Percentiles rank a stretch among this genome's conserved stretches.
Conservation (phyloP, 73 alveolate species). For the Durusdinium trenchii region DNA sequence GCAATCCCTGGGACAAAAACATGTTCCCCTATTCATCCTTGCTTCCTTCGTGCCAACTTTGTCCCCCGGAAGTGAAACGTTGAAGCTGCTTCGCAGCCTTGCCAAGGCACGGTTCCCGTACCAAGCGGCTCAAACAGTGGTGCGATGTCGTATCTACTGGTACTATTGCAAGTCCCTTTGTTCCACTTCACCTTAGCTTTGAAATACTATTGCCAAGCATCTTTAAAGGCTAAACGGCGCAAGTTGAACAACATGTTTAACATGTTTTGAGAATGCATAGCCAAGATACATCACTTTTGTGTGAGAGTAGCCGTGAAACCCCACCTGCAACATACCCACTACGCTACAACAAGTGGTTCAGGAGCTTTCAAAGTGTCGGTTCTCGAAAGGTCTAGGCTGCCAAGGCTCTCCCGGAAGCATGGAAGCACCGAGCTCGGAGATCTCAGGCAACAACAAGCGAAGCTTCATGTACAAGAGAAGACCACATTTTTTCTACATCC, state of each 20-base stretch:
- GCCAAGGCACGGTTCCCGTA: neutral
- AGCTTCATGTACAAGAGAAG: neutral
- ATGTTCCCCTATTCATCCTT: neutral
- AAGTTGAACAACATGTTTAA: too few relatives aligned
- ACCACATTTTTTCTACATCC: too few relatives aligned
- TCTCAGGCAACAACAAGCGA: neutral
- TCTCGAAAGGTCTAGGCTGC: neutral
- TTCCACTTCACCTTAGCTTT: neutral
- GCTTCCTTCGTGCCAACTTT: neutral
- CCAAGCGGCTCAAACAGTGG: neutral
- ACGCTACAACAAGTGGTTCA: neutral
- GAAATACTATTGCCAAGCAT: too few relatives aligned
- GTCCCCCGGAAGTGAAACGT: neutral
- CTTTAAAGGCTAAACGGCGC: too few relatives aligned
- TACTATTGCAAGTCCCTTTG: too few relatives aligned
- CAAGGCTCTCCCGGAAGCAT: slow-evolving; percentile 86
- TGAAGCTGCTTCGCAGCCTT: neutral
- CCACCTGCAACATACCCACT: slow-evolving; percentile 20
- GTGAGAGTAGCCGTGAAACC: slow-evolving; percentile 24
- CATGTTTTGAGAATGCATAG: neutral
- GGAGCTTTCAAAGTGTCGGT: too few relatives aligned
- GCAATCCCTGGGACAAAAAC: too few relatives aligned
- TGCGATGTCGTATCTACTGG: too few relatives aligned
- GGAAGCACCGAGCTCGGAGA: slow-evolving; percentile 89
- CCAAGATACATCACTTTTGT: slow-evolving; percentile 22